These are phyloP conservation scores for Leishmania aethiopica DNA, from an alignment of 208 protist species.

Conservation along the genomic window DNA sequence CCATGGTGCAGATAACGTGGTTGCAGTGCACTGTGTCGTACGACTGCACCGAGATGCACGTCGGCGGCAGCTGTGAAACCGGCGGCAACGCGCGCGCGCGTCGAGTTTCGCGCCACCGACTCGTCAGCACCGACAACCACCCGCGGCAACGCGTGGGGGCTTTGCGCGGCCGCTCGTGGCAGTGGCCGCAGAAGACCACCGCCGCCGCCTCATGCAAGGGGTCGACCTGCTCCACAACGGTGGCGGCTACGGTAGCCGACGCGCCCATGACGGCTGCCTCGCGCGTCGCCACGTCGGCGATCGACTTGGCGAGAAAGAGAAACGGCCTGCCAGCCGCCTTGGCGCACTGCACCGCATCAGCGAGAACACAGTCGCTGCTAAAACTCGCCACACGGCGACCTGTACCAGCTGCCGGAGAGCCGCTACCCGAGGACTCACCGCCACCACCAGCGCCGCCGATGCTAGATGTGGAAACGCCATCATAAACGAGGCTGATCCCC, in stretches of 20 bases:
- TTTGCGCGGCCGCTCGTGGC: conserved; percentile 42
- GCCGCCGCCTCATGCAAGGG: conserved; percentile 64
- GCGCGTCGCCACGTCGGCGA: conserved; percentile 20
- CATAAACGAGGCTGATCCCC: conserved; percentile 32
- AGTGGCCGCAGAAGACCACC: conserved; percentile 70
- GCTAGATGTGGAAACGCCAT: conserved; percentile 35
- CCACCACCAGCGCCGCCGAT: conserved; percentile 14
- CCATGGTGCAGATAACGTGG: conserved; percentile 54
- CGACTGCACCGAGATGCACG: conserved; percentile 49
- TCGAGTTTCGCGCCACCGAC: conserved; percentile 74
- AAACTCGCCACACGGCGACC: conserved; percentile 21
- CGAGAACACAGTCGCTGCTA: conserved; percentile 29
- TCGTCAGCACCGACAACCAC: conserved; percentile 75
- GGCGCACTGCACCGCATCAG: conserved; percentile 17
- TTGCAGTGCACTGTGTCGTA: conserved; percentile 73
- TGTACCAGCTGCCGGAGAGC: neutral
- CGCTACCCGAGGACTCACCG: neutral
- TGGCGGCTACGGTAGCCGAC: conserved; percentile 6
- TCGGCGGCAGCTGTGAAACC: conserved; percentile 66
- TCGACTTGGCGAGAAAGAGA: conserved; percentile 55
- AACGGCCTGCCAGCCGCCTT: conserved; percentile 36
- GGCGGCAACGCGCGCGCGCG: conserved; percentile 68
- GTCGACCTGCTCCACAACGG: conserved; percentile 44
- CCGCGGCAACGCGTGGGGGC: conserved; percentile 73
- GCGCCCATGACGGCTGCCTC: conserved; percentile 8